Conservation (phyloP, 179 eudicot genomes). For the Carnegiea gigantea region DNA sequence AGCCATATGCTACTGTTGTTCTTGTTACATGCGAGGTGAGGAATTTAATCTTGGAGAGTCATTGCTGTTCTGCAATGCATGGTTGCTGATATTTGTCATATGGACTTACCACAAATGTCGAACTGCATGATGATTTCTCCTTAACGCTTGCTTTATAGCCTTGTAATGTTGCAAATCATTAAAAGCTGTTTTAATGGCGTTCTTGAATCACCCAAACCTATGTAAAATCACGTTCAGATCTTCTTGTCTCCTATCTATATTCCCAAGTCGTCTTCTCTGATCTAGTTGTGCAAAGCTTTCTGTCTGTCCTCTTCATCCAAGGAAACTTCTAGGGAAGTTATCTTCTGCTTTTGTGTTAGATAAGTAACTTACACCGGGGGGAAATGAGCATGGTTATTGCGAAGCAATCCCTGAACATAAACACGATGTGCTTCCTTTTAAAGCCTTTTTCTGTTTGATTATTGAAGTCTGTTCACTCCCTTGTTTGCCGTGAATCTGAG, state of each 20-base stretch:
- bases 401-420: not conserved
- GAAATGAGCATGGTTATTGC: not conserved
- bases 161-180: not conserved
- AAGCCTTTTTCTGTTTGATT: not conserved
- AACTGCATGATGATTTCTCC: not conserved
- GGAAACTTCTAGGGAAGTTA: constrained; percentile 3
- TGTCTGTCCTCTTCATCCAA: not conserved
- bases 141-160: not conserved
- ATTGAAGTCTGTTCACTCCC: not conserved
- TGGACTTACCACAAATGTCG: not conserved
- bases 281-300: not conserved
- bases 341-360: not conserved
- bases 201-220: not conserved
- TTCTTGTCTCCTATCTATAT: not conserved
- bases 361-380: not conserved
- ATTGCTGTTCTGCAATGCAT: not conserved
- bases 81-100: not conserved
- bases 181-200: not conserved
- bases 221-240: not conserved
- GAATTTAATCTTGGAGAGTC: not conserved
- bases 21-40: constrained; percentile 95
- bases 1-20: constrained; percentile 93
- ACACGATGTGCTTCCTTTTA: not conserved
- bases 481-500: not conserved
- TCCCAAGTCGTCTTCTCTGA: not conserved